Evolutionary conservation across 768 basidiomycete species (phyloP), one percentile per base, ranked within the genome.

Genomic region (Ramaria rubella): DNA sequence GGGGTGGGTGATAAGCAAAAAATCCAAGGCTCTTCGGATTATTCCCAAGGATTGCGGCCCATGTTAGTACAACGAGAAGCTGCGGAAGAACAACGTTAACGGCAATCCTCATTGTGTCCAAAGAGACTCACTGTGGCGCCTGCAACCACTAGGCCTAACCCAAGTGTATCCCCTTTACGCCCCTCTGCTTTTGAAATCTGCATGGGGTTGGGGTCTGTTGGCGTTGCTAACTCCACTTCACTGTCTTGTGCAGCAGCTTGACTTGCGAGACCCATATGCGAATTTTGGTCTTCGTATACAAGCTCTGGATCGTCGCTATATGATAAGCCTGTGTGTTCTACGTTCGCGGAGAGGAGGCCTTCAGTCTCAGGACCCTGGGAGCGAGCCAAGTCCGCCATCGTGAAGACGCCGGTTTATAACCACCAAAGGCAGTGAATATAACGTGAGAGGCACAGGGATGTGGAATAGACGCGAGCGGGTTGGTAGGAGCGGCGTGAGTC

Each of bases 1-100:
- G 67, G 0, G 79, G 67, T 0, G 87, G 87, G 64, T 90, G 87
- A 49, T 79, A 76, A 0, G 77, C 75, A 66, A 89, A 89, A 82
- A 81, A 86, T 1, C 81, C 80, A 1, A 75, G 64, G 0, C 64
- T 59, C 23, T 60, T 59, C 2, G 82, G 83, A 31, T 59, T 19
- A 40, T 59, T 58, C 19, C 26, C 27, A 55, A 70, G 61, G 26
- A 64, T 59, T 24, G 66, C 62, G 5, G 60, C 44, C 67, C 68
- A 71, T 5, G 68, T 65, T 26, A 54, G 49, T 14, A 63, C 50
- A 12, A 67, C 43, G 57, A 69, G 62, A 5, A 64, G 52, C 69
- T 69, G 53, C 50, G 76, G 58, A 45, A 75, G 19, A 21, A 15
- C n/a, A n/a, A 48, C 36, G 19, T 48, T 38, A 29, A 31, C 21